Percentiles rank a stretch among this genome's conserved stretches.
These are phyloP conservation scores for Diplodia sapinea DNA, from an alignment of 2,329 filamentous ascomycete species.

Conservation along the genomic window DNA sequence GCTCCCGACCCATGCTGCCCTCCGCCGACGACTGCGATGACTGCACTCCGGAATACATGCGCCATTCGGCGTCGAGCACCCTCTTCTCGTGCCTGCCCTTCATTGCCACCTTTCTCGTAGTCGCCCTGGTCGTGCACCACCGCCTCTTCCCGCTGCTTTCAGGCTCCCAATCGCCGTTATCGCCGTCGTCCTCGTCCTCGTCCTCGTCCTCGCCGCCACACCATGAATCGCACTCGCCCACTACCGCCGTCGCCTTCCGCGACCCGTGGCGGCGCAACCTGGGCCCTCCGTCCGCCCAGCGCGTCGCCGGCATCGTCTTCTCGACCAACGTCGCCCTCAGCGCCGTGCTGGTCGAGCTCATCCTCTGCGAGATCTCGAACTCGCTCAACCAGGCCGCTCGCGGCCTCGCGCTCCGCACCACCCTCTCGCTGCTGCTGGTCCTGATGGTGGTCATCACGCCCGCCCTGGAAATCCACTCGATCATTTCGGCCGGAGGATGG, in stretches of 20 bases:
- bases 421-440: slow-evolving; percentile 72
- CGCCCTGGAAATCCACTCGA: slow-evolving; percentile 75
- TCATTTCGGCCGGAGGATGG: slow-evolving; percentile 64
- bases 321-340: slow-evolving; percentile 78
- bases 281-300: slow-evolving; percentile 39
- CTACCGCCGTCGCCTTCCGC: slow-evolving; percentile 42
- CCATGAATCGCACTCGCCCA: slow-evolving; percentile 66
- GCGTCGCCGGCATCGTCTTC: slow-evolving; percentile 69
- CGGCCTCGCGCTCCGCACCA: slow-evolving; percentile 69
- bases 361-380: slow-evolving; percentile 83
- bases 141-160: slow-evolving; percentile 77
- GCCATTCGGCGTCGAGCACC: slow-evolving; percentile 55
- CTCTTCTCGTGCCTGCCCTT: slow-evolving; percentile 72
- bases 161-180: slow-evolving; percentile 41
- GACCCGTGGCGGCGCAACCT: slow-evolving; percentile 26
- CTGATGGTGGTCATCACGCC: slow-evolving; percentile 77
- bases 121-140: slow-evolving; percentile 67
- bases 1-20: slow-evolving; percentile 40
- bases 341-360: slow-evolving; percentile 77
- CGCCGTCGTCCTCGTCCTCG: not conserved
- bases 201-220: slow-evolving; percentile 58
- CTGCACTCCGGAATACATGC: slow-evolving; percentile 60
- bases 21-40: slow-evolving; percentile 60
- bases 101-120: slow-evolving; percentile 69
- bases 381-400: slow-evolving; percentile 71